Conservation (phyloP, 2,329 filamentous ascomycete species). For the Triangularia verruculosa region DNA sequence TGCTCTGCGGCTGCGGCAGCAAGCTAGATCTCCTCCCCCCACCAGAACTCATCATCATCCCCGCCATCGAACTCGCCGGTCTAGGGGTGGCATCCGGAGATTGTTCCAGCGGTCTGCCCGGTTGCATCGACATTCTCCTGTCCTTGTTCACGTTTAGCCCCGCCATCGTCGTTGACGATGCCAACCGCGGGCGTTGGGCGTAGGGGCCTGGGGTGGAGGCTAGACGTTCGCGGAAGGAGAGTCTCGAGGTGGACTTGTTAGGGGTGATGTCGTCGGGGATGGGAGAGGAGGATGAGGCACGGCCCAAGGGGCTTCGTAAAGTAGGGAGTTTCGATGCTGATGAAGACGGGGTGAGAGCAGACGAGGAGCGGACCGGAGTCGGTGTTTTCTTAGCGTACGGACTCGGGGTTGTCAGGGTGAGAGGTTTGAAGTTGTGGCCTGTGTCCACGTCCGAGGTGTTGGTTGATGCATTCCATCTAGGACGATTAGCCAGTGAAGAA, state of each 20-base stretch:
- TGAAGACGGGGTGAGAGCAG: slow-evolving; percentile 41
- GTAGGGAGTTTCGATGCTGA: slow-evolving; percentile 47
- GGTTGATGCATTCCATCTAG: slow-evolving; percentile 69
- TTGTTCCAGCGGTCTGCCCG: slow-evolving; percentile 37
- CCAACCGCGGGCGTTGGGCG: slow-evolving; percentile 44
- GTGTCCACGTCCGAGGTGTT: slow-evolving; percentile 62
- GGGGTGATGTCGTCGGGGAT: slow-evolving; percentile 43
- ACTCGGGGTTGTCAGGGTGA: slow-evolving; percentile 58
- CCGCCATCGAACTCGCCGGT: slow-evolving; percentile 56
- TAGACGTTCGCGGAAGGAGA: slow-evolving; percentile 52
- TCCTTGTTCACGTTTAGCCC: slow-evolving; percentile 30
- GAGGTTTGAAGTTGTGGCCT: slow-evolving; percentile 66
- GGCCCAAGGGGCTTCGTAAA: slow-evolving; percentile 47
- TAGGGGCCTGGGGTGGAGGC: slow-evolving; percentile 46
- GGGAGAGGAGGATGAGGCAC: slow-evolving; percentile 49
- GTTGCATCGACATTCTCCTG: slow-evolving; percentile 54
- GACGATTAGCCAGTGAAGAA: slow-evolving; percentile 53
- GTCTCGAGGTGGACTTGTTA: slow-evolving; percentile 42
- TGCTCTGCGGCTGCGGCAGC: slow-evolving; percentile 47
- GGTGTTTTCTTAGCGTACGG: slow-evolving; percentile 50
- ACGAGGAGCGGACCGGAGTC: slow-evolving; percentile 40
- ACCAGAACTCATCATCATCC: background rate
- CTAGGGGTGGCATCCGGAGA: slow-evolving; percentile 37
- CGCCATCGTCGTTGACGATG: background rate
- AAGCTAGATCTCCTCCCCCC: slow-evolving; percentile 50